Percentiles rank a stretch among this genome's conserved stretches.
Evolutionary conservation across 306 rosid genomes (phyloP).

Genomic region (Carpinus fangiana): DNA sequence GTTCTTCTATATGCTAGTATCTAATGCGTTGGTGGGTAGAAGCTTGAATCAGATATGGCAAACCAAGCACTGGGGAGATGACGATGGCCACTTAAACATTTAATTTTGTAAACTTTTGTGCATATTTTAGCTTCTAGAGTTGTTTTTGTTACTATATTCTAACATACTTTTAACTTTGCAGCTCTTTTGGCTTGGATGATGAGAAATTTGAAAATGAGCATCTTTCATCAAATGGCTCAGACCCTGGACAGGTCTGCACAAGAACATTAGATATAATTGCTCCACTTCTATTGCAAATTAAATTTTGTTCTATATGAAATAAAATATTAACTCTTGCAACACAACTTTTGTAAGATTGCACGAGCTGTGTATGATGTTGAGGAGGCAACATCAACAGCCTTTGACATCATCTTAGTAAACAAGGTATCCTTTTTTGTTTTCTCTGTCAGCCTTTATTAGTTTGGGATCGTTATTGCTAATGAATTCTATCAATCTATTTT

Average conservation of each 20-base stretch:
- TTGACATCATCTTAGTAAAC: slow-evolving; percentile 73
- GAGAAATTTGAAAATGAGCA: slow-evolving; percentile 87
- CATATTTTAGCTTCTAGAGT: slow-evolving; percentile 14
- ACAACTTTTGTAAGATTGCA: slow-evolving; percentile 57
- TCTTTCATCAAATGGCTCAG: slow-evolving; percentile 72
- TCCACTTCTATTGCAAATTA: slow-evolving; percentile 8
- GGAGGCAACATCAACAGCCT: slow-evolving; percentile 88
- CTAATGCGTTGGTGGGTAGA: neutral
- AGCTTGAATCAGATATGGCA: too few relatives aligned
- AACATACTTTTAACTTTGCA: slow-evolving; percentile 39
- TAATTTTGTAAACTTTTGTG: slow-evolving; percentile 14
- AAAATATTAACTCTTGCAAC: slow-evolving; percentile 37
- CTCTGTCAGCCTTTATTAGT: slow-evolving; percentile 17
- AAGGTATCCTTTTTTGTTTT: slow-evolving; percentile 48
- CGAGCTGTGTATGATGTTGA: slow-evolving; percentile 93
- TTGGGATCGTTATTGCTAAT: slow-evolving; percentile 18
- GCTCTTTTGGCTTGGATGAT: slow-evolving; percentile 81
- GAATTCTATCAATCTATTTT: slow-evolving; percentile 24
- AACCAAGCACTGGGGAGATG: neutral
- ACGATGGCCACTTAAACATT: neutral
- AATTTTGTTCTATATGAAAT: slow-evolving; percentile 19
- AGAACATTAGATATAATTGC: slow-evolving; percentile 26
- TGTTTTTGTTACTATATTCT: slow-evolving; percentile 19
- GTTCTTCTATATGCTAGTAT: neutral
- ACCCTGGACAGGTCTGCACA: slow-evolving; percentile 71